Conservation (phyloP, 331 rosid species). For the Malus hybrid region DNA sequence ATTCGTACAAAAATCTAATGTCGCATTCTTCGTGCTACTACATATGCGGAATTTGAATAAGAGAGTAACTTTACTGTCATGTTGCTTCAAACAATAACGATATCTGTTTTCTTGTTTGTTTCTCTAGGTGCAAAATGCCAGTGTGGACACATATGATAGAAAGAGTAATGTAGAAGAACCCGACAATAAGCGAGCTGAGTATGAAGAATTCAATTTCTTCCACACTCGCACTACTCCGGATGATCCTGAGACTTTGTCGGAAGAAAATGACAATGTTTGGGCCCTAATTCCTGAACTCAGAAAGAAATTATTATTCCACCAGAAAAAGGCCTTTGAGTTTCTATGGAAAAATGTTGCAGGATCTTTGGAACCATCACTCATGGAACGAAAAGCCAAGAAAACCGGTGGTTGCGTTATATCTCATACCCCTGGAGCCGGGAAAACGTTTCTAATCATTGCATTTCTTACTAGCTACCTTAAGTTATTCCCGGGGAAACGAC, state of each 20-base stretch:
- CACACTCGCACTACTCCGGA: conserved; percentile 21
- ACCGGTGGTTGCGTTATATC: conserved; percentile 92
- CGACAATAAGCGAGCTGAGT: conserved; percentile 29
- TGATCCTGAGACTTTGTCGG: conserved; percentile 22
- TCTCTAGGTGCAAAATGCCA: conserved; percentile 45
- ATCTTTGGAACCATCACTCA: conserved; percentile 48
- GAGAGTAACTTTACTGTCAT: neutral
- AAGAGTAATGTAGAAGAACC: conserved; percentile 31
- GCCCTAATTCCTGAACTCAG: conserved; percentile 70
- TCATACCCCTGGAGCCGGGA: conserved; percentile 93
- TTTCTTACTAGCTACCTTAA: conserved; percentile 79
- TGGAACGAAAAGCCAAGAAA: conserved; percentile 40
- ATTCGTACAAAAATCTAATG: neutral
- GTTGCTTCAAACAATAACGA: neutral
- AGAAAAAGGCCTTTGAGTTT: conserved; percentile 85
- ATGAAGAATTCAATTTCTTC: conserved; percentile 35
- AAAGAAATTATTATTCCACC: conserved; percentile 65
- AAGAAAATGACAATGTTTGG: conserved; percentile 73
- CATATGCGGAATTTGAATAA: neutral
- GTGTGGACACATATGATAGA: conserved; percentile 50
- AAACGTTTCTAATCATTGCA: conserved; percentile 72
- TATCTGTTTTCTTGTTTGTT: conserved; percentile 16
- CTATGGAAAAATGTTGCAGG: conserved; percentile 86
- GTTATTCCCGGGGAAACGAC: conserved; percentile 68
- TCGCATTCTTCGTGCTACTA: neutral